Evolutionary conservation across 2,329 filamentous ascomycete species (phyloP), one percentile per base, ranked within the genome.

Genomic region (Triangularia setosa): DNA sequence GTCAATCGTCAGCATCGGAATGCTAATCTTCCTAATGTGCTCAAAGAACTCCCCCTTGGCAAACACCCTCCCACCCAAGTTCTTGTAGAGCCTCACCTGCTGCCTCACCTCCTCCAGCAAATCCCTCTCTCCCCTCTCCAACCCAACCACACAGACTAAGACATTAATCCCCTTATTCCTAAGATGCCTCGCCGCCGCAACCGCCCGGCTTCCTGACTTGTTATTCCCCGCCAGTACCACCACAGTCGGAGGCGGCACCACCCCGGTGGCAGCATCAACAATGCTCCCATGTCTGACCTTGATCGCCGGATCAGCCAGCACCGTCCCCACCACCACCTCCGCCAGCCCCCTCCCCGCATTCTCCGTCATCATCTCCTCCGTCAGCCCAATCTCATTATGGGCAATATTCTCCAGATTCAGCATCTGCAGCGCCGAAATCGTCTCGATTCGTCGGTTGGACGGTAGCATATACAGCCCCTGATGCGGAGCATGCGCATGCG

Each of bases 171-270:
- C 90, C 68, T 93, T 91, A 73, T 93, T 94, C 60, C 91, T 87
- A 8, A 98, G 84, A 75, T 98, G 93, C 4, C 95, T 87, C 27
- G 90, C 93, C 3, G 93, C 93, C 14, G 92, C 91, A 61, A 98
- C 83, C 2, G 93, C 92, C 64, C 94, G 85, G 40, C 91, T 89
- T 44, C 94, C 93, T 0, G 90, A 93, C 69, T 92, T 92, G 76
- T 97, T 94, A 75, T 97, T 98, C n/a, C 95, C 94, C 0, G 92
- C 93, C n/a, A 98, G 82, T 6, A 98, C 86, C 23, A 96, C 87
- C 30, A 87, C 79, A 0, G 82, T 80, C 62, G 73, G 68, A 27
- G 77, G 69, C 1, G 69, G 64, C 5, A 69, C 67, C 33, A n/a
- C 62, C 30, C 68, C 67, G 16, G 69, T 66, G 8, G 69, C 30